Conservation (phyloP, 306 rosid species). For the Cajanus cajan region DNA sequence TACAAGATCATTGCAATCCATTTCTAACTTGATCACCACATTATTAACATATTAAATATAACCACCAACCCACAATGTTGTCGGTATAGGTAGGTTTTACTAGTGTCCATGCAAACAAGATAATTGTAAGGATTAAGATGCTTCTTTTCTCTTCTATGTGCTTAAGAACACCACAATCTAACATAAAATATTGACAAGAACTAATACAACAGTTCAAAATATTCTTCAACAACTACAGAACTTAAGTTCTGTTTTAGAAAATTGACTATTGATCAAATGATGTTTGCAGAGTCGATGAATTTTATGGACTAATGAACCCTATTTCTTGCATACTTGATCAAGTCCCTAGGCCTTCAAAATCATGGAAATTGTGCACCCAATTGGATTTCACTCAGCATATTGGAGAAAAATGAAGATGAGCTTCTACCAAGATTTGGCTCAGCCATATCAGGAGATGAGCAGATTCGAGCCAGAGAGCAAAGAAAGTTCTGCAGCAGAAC, state of each 20-base stretch:
- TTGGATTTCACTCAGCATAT: too few species aligned
- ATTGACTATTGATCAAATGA: too few species aligned
- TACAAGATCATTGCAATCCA: slow-evolving; percentile 2
- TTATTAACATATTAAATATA: not conserved
- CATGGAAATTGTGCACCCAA: too few species aligned
- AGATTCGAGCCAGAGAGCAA: too few species aligned
- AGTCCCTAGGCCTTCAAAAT: too few species aligned
- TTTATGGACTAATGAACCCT: too few species aligned
- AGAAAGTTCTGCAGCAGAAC: too few species aligned
- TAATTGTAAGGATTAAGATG: not conserved
- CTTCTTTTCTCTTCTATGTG: not conserved
- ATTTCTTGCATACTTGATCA: too few species aligned
- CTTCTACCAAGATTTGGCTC: too few species aligned
- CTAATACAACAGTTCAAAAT: not conserved
- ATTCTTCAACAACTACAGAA: slow-evolving; percentile 3
- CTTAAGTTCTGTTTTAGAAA: not conserved
- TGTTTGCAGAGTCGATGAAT: too few species aligned
- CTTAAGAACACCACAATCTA: slow-evolving; percentile 15
- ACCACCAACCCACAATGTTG: not conserved
- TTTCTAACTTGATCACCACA: slow-evolving; percentile 23
- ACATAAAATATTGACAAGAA: slow-evolving; percentile 1
- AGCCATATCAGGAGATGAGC: too few species aligned
- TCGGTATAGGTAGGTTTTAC: slow-evolving; percentile 8
- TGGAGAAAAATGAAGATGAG: too few species aligned
- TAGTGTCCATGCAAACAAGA: slow-evolving; percentile 11